Evolutionary conservation across 306 rosid species (phyloP).

Genomic region (Ormosia semicastrata): DNA sequence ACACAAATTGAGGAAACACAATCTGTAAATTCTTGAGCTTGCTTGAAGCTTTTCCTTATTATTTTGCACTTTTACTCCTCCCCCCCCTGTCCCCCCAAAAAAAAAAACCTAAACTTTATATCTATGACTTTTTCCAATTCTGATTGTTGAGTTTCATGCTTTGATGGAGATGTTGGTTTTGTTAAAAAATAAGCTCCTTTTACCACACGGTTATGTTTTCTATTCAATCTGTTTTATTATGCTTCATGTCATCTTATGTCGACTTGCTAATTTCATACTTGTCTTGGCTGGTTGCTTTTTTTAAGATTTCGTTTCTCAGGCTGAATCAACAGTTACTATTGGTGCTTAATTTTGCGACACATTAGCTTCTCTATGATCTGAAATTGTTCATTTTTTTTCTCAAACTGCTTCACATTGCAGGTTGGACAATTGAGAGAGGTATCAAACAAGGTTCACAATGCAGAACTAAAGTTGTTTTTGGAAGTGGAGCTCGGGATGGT

Average conservation of each 20-base stretch:
- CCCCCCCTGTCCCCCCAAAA: too few species aligned
- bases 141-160: background rate
- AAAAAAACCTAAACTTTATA: background rate
- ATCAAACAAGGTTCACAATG: slow-evolving; percentile 66
- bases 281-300: background rate
- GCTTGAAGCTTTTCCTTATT: background rate
- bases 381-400: slow-evolving; percentile 10
- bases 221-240: background rate
- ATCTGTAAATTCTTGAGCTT: slow-evolving; percentile 51
- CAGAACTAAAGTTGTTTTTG: slow-evolving; percentile 74
- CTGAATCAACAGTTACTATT: background rate
- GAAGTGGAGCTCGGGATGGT: slow-evolving; percentile 79
- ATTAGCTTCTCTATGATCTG: slow-evolving; percentile 17
- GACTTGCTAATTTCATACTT: background rate
- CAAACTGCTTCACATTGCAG: slow-evolving; percentile 35
- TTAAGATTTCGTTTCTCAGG: background rate
- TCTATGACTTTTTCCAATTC: background rate
- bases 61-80: background rate
- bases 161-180: background rate
- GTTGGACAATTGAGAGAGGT: slow-evolving; percentile 83
- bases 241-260: slow-evolving; percentile 15
- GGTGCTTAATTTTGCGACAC: background rate
- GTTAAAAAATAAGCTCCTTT: background rate
- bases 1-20: slow-evolving; percentile 69
- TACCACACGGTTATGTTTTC: background rate